Conservation (phyloP, 106 monocot species). For the Dendrobium nobile region DNA sequence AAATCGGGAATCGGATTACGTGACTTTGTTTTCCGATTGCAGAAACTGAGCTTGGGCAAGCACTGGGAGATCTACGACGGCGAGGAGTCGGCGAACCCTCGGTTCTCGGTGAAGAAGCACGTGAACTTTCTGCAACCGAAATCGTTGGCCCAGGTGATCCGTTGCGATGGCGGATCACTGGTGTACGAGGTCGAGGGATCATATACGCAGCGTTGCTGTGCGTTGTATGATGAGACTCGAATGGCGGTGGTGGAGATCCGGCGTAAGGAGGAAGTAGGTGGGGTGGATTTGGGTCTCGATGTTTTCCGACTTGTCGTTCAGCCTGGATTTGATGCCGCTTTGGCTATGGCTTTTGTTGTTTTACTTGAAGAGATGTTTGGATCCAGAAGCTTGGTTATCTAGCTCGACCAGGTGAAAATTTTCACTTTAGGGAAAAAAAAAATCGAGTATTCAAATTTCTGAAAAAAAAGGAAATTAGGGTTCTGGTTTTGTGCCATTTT, state of each 20-base stretch:
- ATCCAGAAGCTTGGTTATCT: slow-evolving; percentile 15
- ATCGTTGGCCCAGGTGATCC: slow-evolving; percentile 29
- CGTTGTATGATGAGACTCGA: slow-evolving; percentile 26
- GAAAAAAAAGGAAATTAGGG: too few relatives aligned
- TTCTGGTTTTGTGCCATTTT: too few relatives aligned
- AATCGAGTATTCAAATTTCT: too few relatives aligned
- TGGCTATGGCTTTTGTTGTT: slow-evolving; percentile 72
- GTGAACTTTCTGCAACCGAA: slow-evolving; percentile 26
- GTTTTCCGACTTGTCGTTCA: slow-evolving; percentile 61
- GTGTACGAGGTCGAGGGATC: slow-evolving; percentile 55
- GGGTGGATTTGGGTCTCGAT: slow-evolving; percentile 49
- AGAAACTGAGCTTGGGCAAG: slow-evolving; percentile 57
- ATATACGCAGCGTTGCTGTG: slow-evolving; percentile 36
- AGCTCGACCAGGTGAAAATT: background rate
- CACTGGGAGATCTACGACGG: slow-evolving; percentile 60
- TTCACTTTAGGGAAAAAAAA: background rate
- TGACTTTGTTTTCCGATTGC: background rate
- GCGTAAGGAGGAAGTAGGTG: slow-evolving; percentile 44
- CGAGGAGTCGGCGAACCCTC: slow-evolving; percentile 36
- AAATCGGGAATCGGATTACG: too few relatives aligned
- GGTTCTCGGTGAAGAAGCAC: slow-evolving; percentile 40
- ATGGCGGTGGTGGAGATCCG: slow-evolving; percentile 41
- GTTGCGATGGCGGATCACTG: background rate
- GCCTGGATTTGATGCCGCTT: slow-evolving; percentile 35
- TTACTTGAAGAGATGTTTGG: slow-evolving; percentile 68